Evolutionary conservation across 2,329 filamentous ascomycete species (phyloP), one percentile per base, ranked within the genome.

Genomic region (Botrytis fragariae): DNA sequence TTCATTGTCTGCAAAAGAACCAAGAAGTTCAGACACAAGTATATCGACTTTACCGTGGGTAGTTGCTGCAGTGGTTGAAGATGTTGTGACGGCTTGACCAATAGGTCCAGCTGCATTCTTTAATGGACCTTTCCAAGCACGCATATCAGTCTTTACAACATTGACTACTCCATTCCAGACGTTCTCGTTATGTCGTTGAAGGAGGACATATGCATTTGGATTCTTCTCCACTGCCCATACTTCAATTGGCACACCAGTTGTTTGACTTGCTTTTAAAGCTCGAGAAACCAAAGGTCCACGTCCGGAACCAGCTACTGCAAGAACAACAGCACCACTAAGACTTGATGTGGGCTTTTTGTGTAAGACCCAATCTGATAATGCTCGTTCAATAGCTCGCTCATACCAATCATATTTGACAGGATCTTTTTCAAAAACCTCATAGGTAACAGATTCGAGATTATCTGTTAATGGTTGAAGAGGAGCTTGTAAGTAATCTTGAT

Each of bases 321-420:
- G 89, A 39, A 98, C 91, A 14, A 98, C 90, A 6, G 89, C 87
- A 29, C 91, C 91, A 65, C 89, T 87, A 16, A 88, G 86, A 20
- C 91, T 91, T 7, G 92, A 94, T 0, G 91, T 93, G 0, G 94
- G 91, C 80, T 93, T 94, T 45, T 88, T 86, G 74, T 93, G 86
- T 54, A 86, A 84, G 74, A 87, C 87, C 91, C 96, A 97, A 79
- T 98, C 95, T 20, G 84, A 86, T 75, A 99, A 86, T 0, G 96
- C 95, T 76, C 93, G 89, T 6, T 89, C 89, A 73, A 97, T 92
- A 22, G 96, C 96, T 63, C 88, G 86, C 82, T 98, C 94, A 81
- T 99, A 99, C 87, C 95, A 97, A 76, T 94, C 91, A 81, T 99
- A 99, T 83, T 99, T 99, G 83, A 99, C 93, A 0, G 96, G 96